These are phyloP conservation scores for Neurospora sublineolata DNA, from an alignment of 495 filamentous ascomycete genomes.

Conservation along the genomic window DNA sequence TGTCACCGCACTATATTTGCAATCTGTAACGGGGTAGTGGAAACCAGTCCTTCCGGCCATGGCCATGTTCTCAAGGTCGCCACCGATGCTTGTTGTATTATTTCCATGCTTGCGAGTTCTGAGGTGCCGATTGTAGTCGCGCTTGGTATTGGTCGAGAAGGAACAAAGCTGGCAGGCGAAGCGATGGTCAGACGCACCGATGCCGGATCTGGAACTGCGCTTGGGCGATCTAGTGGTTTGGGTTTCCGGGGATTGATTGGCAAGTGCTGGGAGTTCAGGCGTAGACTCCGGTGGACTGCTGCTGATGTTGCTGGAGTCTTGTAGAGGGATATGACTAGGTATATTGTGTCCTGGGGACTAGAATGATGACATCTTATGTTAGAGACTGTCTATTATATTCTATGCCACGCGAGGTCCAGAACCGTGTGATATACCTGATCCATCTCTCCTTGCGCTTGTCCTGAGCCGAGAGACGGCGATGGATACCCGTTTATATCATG, in stretches of 20 bases:
- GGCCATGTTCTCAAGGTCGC: background rate
- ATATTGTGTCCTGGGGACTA: background rate
- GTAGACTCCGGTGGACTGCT: background rate
- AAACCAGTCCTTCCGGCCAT: background rate
- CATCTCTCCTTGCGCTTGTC: background rate
- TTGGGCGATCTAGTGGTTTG: background rate
- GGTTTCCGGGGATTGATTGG: background rate
- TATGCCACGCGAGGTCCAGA: background rate
- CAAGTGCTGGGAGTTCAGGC: background rate
- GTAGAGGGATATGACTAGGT: background rate
- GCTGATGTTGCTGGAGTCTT: background rate
- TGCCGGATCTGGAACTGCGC: background rate
- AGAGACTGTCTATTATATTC: background rate
- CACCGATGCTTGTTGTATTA: background rate
- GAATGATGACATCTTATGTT: background rate
- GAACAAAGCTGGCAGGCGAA: background rate
- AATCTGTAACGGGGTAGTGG: background rate
- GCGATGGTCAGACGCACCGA: background rate
- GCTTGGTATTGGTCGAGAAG: background rate
- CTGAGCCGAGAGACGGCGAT: background rate
- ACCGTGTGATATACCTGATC: background rate
- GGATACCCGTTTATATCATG: background rate
- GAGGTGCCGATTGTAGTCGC: background rate
- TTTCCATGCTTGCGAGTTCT: background rate
- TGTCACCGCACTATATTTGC: background rate